Evolutionary conservation across 352 stramenopile species (phyloP), one percentile per base, ranked within the genome.

Genomic region (Peronospora tabacina): DNA sequence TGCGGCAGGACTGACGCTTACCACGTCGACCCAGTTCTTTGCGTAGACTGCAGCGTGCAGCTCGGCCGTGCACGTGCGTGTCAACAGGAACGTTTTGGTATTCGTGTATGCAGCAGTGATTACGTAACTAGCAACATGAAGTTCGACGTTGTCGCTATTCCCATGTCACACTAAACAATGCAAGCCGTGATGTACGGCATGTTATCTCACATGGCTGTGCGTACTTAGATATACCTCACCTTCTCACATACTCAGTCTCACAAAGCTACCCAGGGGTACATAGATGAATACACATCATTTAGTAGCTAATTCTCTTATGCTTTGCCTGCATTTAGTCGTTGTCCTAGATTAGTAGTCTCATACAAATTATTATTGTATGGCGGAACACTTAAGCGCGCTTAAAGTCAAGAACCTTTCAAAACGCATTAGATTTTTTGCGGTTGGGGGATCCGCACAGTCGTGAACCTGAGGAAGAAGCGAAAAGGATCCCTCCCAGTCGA

Each of bases 391-490:
- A 66, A 70, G 61, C 61, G 61, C 61, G 51, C 57, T 70, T 63
- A 38, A 49, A 58, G 6, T 5, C 1, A 0, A 39, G 49, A 47
- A 7, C 47, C 59, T 46, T 30, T 36, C 32, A 6, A 56, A 52
- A 50, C 43, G 37, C 46, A 55, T 51, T 42, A 57, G 49, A 62
- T 52, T 51, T 59, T 58, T 48, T 44, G 15, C 22, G 4, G 11
- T 32, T 32, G 29, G 41, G 46, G 35, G 38, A 50, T 26, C 54
- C 63, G 57, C 39, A 30, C 77, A 88, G 70, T 84, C 74, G 74
- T 82, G 74, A 88, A 86, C 83, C 74, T 63, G 75, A 75, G 61
- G 52, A 64, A 68, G 61, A 63, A 72, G 66, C 52, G 55, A 75
- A 75, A 50, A 32, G 53, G 49, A 70, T 63, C 58, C 33, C 33